phyloP scores from a whole-genome alignment of 768 basidiomycete species.

The Boletales sp. region DNA sequence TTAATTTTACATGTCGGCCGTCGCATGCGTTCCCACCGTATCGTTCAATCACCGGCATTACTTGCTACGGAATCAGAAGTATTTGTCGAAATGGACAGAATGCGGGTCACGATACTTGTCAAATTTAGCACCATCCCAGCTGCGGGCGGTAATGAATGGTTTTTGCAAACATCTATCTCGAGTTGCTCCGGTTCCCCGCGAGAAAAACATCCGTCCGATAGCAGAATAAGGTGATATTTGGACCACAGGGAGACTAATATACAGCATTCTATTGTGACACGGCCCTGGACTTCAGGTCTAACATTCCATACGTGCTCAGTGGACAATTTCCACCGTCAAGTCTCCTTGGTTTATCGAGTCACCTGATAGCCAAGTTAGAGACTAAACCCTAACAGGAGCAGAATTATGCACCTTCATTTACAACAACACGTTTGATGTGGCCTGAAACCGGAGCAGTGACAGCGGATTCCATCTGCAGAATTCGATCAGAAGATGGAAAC shows the following conservation, averaged over 20 bases:
- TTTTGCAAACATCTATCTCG: not conserved
- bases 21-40: slow-evolving; percentile 16
- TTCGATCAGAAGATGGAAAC: slow-evolving; percentile 12
- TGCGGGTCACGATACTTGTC: slow-evolving; percentile 5
- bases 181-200: not conserved
- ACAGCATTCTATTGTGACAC: slow-evolving; percentile 15
- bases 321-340: slow-evolving; percentile 83
- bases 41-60: slow-evolving; percentile 8
- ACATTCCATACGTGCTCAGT: slow-evolving; percentile 35
- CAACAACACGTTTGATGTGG: slow-evolving; percentile 89
- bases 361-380: slow-evolving; percentile 41
- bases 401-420: slow-evolving; percentile 66
- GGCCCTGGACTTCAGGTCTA: not conserved
- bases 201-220: not conserved
- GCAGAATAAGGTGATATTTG: slow-evolving; percentile 2
- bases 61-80: slow-evolving; percentile 8
- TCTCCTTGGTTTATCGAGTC: slow-evolving; percentile 97
- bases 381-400: not conserved
- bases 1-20: slow-evolving; percentile 1
- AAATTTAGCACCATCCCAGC: slow-evolving; percentile 9
- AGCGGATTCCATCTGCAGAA: slow-evolving; percentile 88
- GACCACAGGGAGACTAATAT: slow-evolving; percentile 10
- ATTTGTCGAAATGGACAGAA: not conserved
- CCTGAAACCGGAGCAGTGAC: slow-evolving; percentile 97
- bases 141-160: slow-evolving; percentile 15